phyloP scores from a whole-genome alignment of 106 monocot species.

The Ottelia alismoides region DNA sequence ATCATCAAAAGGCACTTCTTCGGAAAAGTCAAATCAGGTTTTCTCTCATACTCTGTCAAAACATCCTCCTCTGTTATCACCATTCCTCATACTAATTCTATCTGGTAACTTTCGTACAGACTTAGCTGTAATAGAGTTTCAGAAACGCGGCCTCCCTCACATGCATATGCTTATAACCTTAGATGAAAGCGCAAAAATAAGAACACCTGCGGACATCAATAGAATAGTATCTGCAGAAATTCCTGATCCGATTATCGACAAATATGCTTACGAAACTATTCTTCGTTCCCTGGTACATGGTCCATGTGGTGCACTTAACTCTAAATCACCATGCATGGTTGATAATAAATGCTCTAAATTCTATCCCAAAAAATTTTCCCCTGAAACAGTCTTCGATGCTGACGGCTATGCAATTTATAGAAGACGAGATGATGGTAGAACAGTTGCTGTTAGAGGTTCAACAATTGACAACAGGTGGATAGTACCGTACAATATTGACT shows the following conservation, averaged over 20 bases:
- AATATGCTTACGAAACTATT: not conserved
- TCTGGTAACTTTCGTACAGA: no score
- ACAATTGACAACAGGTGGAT: constrained; percentile 1
- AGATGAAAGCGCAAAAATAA: not conserved
- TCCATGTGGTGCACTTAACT: not conserved
- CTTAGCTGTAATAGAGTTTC: not conserved
- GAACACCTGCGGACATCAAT: not conserved
- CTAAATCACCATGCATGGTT: not conserved
- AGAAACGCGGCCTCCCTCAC: not conserved
- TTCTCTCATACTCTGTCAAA: no score
- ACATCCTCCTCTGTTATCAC: no score
- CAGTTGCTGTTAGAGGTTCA: not conserved
- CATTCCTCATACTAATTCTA: no score
- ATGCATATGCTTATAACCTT: constrained; percentile 1
- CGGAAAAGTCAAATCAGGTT: no score
- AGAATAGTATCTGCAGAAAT: not conserved
- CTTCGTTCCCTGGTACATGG: not conserved
- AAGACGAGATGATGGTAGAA: not conserved
- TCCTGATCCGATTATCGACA: not conserved
- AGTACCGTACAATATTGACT: not conserved
- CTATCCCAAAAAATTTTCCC: not conserved
- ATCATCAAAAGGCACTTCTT: no score
- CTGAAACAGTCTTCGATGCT: not conserved
- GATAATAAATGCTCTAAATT: constrained; percentile 2
- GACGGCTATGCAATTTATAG: constrained; percentile 1